These are phyloP conservation scores for Hamiltosporidium tvaerminnensis DNA, from an alignment of 371 early-diverging fungal species.

Conservation along the genomic window DNA sequence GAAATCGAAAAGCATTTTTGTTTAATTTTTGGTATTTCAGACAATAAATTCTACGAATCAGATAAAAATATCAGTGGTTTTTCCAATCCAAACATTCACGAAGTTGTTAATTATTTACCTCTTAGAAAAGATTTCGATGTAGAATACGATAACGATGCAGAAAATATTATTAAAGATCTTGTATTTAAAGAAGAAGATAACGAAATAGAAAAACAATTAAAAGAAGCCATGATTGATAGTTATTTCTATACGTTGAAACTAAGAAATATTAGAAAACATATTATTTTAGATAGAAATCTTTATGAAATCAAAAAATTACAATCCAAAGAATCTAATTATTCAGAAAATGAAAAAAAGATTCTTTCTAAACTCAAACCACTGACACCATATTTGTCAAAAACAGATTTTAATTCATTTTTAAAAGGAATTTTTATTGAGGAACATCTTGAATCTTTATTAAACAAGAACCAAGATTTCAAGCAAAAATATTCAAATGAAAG, in stretches of 20 bases:
- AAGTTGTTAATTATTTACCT: conserved; percentile 42
- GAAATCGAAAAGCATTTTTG: conserved; percentile 47
- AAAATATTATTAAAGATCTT: conserved; percentile 36
- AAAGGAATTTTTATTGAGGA: conserved; percentile 19
- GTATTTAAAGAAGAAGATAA: conserved; percentile 29
- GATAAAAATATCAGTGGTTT: neutral
- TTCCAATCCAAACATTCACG: conserved; percentile 23
- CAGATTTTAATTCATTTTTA: conserved; percentile 33
- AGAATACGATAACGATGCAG: conserved; percentile 48
- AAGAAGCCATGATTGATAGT: conserved; percentile 31
- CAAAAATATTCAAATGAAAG: neutral
- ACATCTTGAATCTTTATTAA: neutral
- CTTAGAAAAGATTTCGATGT: conserved; percentile 51
- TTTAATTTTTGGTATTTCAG: conserved; percentile 23
- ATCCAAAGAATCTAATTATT: conserved; percentile 6
- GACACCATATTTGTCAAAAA: conserved; percentile 24
- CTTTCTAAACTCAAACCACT: conserved; percentile 10
- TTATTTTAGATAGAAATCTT: conserved; percentile 35
- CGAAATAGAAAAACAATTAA: conserved; percentile 16
- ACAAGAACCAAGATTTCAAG: neutral
- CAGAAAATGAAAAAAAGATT: conserved; percentile 2
- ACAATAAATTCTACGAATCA: neutral
- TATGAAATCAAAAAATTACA: conserved; percentile 20
- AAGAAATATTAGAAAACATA: conserved; percentile 34
- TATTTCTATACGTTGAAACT: conserved; percentile 29